Evolutionary conservation across 805 yeast genomes (phyloP).

Genomic region (Crinitomyces ghanaensis): DNA sequence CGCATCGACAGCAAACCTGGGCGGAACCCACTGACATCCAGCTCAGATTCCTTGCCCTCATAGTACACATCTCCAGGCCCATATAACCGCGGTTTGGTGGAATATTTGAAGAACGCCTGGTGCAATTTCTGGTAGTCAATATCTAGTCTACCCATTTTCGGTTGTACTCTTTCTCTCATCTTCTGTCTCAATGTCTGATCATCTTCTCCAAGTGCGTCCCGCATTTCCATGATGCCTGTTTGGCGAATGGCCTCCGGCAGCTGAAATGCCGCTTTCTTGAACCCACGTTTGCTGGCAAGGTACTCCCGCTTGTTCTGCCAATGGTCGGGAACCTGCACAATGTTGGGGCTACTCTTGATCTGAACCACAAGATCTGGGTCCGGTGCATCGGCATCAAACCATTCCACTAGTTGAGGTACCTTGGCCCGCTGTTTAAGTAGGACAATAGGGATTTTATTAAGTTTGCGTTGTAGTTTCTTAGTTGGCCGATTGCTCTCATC

Average conservation of each 20-base stretch:
- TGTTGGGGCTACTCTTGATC: constrained; percentile 54
- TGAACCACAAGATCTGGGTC: constrained; percentile 60
- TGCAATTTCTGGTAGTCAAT: constrained; percentile 72
- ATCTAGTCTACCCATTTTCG: constrained; percentile 76
- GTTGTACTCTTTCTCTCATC: constrained; percentile 77
- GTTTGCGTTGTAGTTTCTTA: constrained; percentile 41
- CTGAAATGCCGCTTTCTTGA: constrained; percentile 60
- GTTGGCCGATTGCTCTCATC: constrained; percentile 16
- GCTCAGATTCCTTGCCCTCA: constrained; percentile 62
- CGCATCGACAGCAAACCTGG: constrained; percentile 61
- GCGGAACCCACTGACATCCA: constrained; percentile 30
- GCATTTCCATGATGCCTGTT: constrained; percentile 82
- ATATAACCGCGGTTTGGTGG: constrained; percentile 60
- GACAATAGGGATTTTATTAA: constrained; percentile 52
- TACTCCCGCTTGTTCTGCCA: constrained; percentile 78
- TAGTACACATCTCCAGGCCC: constrained; percentile 67
- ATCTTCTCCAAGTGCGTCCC: constrained; percentile 46
- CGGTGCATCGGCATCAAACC: constrained; percentile 77
- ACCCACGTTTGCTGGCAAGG: constrained; percentile 50
- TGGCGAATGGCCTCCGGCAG: constrained; percentile 67
- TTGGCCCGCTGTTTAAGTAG: constrained; percentile 48
- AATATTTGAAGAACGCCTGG: constrained; percentile 78
- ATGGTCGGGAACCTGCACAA: constrained; percentile 68
- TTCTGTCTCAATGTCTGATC: constrained; percentile 50
- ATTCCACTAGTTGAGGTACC: constrained; percentile 67